A percentile compares a stretch with the other conserved stretches of the same genome.
These are phyloP conservation scores for Dioscorea alata DNA, from an alignment of 106 monocot species.

Conservation along the genomic window DNA sequence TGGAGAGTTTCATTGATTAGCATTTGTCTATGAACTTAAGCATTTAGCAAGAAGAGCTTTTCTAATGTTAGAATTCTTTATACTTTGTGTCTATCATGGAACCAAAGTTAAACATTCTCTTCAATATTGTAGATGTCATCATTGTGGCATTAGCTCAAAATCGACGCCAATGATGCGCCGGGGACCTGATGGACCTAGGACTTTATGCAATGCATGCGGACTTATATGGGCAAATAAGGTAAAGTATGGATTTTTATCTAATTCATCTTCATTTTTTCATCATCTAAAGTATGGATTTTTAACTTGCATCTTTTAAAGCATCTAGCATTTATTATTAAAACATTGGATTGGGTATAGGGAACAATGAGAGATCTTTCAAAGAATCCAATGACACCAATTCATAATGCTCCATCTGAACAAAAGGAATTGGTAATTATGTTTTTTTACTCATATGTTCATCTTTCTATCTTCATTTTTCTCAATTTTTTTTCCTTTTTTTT, in stretches of 20 bases:
- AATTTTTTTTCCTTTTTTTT: not conserved
- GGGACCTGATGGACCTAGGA: conserved; percentile 71
- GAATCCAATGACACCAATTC: conserved; percentile 7
- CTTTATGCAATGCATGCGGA: conserved; percentile 75
- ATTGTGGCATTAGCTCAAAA: conserved; percentile 46
- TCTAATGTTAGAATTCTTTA: no score
- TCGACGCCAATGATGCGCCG: conserved; percentile 75
- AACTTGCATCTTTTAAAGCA: not conserved
- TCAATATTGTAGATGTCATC: conserved; percentile 49
- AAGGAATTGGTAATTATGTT: not conserved
- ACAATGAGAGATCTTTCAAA: conserved; percentile 19
- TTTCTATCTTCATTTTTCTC: no score
- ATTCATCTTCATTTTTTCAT: not conserved
- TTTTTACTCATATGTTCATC: no score
- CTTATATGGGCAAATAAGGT: conserved; percentile 86
- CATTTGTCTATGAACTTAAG: no score
- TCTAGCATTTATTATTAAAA: not conserved
- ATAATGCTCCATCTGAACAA: not conserved
- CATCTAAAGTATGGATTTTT: not conserved
- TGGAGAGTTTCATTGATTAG: no score
- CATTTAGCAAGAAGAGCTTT: no score
- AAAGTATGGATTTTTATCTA: not conserved
- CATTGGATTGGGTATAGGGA: not conserved
- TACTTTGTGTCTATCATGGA: no score
- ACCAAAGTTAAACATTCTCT: not conserved